A percentile compares a stretch with the other conserved stretches of the same genome.
These are phyloP conservation scores for Pseudonitzschia delicatissima DNA, from an alignment of 108 stramenopile genomes.

Conservation along the genomic window DNA sequence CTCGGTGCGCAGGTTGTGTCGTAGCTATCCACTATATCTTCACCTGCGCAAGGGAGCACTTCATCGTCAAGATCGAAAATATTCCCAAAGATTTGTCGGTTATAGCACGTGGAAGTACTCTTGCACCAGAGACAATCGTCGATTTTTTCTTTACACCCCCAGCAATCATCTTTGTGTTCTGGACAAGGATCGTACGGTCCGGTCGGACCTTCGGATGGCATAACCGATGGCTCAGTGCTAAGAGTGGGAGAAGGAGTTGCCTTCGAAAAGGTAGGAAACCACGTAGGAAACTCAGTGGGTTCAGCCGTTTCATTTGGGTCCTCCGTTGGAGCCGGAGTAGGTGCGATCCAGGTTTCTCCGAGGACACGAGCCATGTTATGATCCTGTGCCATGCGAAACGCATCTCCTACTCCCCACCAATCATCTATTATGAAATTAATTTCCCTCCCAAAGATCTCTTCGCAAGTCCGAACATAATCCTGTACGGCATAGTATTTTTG, in stretches of 20 bases:
- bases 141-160: not conserved
- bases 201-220: not conserved
- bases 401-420: conserved; percentile 63
- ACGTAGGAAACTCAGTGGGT: not conserved
- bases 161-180: not conserved
- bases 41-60: not conserved
- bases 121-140: not conserved
- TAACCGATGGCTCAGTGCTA: not conserved
- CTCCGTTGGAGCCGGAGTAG: not conserved
- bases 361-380: conserved; percentile 29
- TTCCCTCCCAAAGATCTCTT: conserved; percentile 11
- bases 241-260: not conserved
- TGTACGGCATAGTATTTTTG: conserved; percentile 35
- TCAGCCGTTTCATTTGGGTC: not conserved
- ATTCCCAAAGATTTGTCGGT: not conserved
- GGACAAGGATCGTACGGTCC: not conserved
- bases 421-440: conserved; percentile 54
- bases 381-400: conserved; percentile 47
- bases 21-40: not conserved
- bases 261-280: not conserved
- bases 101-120: not conserved
- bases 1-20: not conserved
- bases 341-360: not conserved
- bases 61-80: not conserved
- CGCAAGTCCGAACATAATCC: conserved; percentile 39